These are phyloP conservation scores for Xylariaceae sp. DNA, from an alignment of 2,329 filamentous ascomycete genomes.

Conservation along the genomic window DNA sequence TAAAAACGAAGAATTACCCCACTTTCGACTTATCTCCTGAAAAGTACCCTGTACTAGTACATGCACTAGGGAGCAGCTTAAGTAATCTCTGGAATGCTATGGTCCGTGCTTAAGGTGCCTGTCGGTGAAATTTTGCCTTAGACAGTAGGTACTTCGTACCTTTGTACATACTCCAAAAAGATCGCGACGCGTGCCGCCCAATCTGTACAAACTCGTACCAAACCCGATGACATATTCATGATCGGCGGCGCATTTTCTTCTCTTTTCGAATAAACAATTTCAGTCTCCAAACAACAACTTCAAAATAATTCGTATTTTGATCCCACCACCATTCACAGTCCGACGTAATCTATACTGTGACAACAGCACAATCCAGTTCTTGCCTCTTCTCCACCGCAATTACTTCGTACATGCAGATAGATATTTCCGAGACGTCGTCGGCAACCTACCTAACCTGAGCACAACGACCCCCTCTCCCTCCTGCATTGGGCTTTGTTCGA, in stretches of 20 bases:
- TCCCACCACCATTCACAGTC: neutral
- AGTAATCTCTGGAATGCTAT: neutral
- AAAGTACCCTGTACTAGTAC: neutral
- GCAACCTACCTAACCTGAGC: neutral
- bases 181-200: slow-evolving; percentile 29
- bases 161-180: neutral
- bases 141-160: neutral
- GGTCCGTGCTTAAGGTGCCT: neutral
- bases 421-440: neutral
- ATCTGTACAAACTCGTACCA: slow-evolving; percentile 12
- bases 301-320: neutral
- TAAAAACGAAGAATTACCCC: too few species aligned
- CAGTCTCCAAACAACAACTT: neutral
- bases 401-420: neutral
- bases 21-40: too few species aligned
- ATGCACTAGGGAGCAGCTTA: neutral
- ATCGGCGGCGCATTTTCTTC: neutral
- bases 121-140: neutral
- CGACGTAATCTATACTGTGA: neutral
- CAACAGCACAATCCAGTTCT: neutral
- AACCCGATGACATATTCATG: slow-evolving; percentile 25
- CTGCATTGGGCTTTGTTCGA: slow-evolving; percentile 5
- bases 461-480: neutral
- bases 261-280: neutral
- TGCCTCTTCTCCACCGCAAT: too few species aligned